Evolutionary conservation across 2,329 filamentous ascomycete species (phyloP), one percentile per base, ranked within the genome.

Genomic region (Passalora sequoiae): DNA sequence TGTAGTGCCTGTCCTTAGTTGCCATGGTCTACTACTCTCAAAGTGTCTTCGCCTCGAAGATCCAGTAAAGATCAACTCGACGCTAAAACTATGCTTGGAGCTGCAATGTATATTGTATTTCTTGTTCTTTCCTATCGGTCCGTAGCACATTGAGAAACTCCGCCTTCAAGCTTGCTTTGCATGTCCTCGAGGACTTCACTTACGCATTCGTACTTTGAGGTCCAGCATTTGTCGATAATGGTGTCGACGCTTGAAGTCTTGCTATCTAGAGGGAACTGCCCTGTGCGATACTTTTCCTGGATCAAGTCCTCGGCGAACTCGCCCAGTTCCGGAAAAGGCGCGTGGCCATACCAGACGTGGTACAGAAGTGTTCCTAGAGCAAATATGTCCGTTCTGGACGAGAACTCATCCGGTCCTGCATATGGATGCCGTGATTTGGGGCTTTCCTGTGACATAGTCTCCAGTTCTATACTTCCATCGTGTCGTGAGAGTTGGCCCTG

Each of bases 381-480:
- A 24, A 45, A 45, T 6, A 45, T 45, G 37, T 40, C 42, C 25
- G 35, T 32, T 30, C 20, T 21, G 8, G 19, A 6, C 6, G 42
- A 45, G 20, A 45, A 45, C 15, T 40, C 37, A 40, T 40, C 42
- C n/a, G n/a, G n/a, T n/a, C 37, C 42, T 24, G 42, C 36, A 5
- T 16, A 20, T 20, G 42, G 33, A 12, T 40, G 42, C 12, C 42
- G 35, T 16, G 42, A 45, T 27, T 45, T 45, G 10, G 37, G 36
- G 30, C 40, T 45, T 17, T 45, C 37, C 25, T 45, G 36, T n/a
- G 42, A 40, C 42, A 45, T 45, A 10, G 42, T 40, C 10, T 36
- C 24, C 27, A 45, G 20, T 25, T 40, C 42, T 6, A 40, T 33
- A 21, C 24, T 22, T 6, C 35, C 42, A 28, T 45, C 42, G 8